These are phyloP conservation scores for Gossypium davidsonii DNA, from an alignment of 441 rosid species.

Conservation along the genomic window DNA sequence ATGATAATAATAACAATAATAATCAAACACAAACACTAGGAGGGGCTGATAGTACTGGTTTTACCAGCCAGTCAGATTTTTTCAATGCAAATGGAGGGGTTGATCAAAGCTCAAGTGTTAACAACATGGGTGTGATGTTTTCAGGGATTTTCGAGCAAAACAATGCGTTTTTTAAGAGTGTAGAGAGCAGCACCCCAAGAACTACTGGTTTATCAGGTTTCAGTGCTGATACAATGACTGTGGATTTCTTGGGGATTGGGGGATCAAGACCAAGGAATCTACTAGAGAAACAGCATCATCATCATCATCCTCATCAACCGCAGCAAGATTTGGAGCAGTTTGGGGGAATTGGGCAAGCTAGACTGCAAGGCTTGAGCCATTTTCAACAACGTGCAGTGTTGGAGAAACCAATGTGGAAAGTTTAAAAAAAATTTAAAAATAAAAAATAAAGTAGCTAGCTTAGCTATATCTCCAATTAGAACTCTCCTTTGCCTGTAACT, in stretches of 20 bases:
- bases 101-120: slow-evolving; percentile 19
- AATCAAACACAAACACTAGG: neutral
- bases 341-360: slow-evolving; percentile 20
- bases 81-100: slow-evolving; percentile 16
- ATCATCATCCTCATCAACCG: slow-evolving; percentile 14
- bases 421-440: neutral
- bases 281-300: slow-evolving; percentile 26
- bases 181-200: slow-evolving; percentile 12
- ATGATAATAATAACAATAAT: neutral
- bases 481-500: neutral
- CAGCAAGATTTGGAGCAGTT: slow-evolving; percentile 24
- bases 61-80: slow-evolving; percentile 18
- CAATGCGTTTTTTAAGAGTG: slow-evolving; percentile 22
- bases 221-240: slow-evolving; percentile 38
- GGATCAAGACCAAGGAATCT: slow-evolving; percentile 27
- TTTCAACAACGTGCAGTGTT: slow-evolving; percentile 32
- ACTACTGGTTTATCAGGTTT: slow-evolving; percentile 16
- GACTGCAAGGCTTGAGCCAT: slow-evolving; percentile 28
- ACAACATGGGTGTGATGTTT: slow-evolving; percentile 36
- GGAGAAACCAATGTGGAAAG: slow-evolving; percentile 47
- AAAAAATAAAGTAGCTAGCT: neutral
- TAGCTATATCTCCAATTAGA: neutral
- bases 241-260: slow-evolving; percentile 59
- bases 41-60: slow-evolving; percentile 8
- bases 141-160: slow-evolving; percentile 27